Conservation (phyloP, 257 asterid species). For the Cordia subcordata region DNA sequence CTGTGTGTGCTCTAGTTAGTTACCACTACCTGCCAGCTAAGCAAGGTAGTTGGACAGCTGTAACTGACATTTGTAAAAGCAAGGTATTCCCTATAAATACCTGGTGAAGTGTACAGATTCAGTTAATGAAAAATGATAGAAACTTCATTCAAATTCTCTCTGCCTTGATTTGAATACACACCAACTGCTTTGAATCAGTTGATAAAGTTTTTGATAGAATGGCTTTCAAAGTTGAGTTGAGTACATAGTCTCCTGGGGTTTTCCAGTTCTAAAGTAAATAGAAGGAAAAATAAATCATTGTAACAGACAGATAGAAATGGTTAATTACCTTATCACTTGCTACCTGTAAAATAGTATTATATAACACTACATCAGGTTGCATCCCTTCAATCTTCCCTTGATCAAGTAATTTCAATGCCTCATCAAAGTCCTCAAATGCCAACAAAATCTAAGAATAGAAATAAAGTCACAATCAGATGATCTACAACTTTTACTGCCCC, state of each 20-base stretch:
- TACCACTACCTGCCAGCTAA: too few relatives aligned
- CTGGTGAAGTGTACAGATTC: too few relatives aligned
- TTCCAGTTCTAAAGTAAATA: not conserved
- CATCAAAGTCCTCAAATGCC: slow-evolving; percentile 41
- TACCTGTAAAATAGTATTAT: slow-evolving; percentile 59
- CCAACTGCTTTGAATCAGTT: too few relatives aligned
- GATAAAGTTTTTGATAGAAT: too few relatives aligned
- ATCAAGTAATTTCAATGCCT: slow-evolving; percentile 49
- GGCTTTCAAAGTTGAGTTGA: not conserved
- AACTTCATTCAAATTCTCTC: too few relatives aligned
- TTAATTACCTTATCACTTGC: slow-evolving; percentile 61
- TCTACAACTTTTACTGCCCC: too few relatives aligned
- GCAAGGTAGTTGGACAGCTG: too few relatives aligned
- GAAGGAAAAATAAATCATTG: not conserved
- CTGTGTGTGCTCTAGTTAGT: too few relatives aligned
- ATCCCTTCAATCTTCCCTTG: slow-evolving; percentile 46
- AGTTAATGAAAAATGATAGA: too few relatives aligned
- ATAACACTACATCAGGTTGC: slow-evolving; percentile 50
- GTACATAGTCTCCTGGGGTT: not conserved
- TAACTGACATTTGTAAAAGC: too few relatives aligned
- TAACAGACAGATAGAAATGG: not conserved
- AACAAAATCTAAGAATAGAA: slow-evolving; percentile 37
- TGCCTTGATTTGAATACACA: too few relatives aligned
- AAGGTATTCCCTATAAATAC: too few relatives aligned
- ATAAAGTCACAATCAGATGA: not conserved